A percentile compares a stretch with the other conserved stretches of the same genome.
Evolutionary conservation across 2,329 filamentous ascomycete species (phyloP).

Genomic region (Chrysoporthe puriensis): DNA sequence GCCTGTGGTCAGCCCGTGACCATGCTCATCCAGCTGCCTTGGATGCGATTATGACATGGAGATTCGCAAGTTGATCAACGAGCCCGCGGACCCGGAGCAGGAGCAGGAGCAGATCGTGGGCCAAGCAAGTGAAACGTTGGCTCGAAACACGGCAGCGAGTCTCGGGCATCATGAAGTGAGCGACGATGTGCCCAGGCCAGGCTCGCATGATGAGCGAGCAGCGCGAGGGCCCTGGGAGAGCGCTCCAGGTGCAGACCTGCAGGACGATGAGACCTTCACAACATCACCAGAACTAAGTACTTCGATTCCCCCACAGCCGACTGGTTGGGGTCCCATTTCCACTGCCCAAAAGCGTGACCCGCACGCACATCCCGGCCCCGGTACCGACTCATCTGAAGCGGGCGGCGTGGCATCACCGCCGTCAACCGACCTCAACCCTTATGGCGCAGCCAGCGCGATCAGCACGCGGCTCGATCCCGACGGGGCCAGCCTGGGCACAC

Average conservation of each 20-base stretch:
- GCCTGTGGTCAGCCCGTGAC: neutral
- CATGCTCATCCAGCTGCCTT: neutral
- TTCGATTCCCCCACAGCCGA: too few species aligned
- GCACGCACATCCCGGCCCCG: neutral
- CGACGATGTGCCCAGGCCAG: too few species aligned
- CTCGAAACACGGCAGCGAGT: neutral
- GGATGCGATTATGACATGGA: neutral
- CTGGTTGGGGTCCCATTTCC: neutral
- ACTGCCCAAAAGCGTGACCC: neutral
- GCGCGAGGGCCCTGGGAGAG: too few species aligned
- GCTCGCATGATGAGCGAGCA: too few species aligned
- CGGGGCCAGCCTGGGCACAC: constrained; percentile 18
- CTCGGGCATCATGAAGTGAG: too few species aligned
- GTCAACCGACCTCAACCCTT: neutral
- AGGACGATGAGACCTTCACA: neutral
- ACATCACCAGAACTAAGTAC: neutral
- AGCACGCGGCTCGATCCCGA: constrained; percentile 20
- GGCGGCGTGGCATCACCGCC: neutral
- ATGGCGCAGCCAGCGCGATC: neutral
- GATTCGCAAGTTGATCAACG: neutral
- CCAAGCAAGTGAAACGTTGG: neutral
- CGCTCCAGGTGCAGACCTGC: neutral
- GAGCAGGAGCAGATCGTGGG: neutral
- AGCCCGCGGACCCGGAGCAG: neutral
- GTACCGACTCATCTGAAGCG: neutral